Conservation (phyloP, 1,284 basidiomycete species). For the Tilletia setariae region DNA sequence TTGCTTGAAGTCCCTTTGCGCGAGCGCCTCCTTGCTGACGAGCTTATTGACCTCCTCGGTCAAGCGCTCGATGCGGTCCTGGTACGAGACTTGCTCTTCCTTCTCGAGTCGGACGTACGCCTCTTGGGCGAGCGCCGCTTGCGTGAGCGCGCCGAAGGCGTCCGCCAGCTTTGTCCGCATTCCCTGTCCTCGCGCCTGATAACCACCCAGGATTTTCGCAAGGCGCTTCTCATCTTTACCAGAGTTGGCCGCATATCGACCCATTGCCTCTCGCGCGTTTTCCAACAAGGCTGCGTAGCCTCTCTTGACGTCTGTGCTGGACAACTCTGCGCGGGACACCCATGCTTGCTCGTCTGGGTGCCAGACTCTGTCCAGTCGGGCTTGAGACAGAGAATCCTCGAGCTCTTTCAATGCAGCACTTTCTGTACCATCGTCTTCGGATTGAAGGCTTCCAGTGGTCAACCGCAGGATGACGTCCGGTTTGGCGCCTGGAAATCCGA, state of each 20-base stretch:
- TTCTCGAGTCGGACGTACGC: constrained; percentile 39
- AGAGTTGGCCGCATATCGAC: constrained; percentile 75
- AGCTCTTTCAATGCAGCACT: constrained; percentile 65
- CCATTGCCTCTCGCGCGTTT: constrained; percentile 69
- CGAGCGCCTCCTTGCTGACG: constrained; percentile 32
- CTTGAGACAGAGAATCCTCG: constrained; percentile 57
- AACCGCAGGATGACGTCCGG: constrained; percentile 67
- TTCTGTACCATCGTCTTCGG: constrained; percentile 55
- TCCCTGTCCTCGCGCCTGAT: constrained; percentile 72
- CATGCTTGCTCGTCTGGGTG: constrained; percentile 64
- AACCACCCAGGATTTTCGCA: constrained; percentile 80
- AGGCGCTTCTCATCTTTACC: constrained; percentile 90
- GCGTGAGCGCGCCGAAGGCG: constrained; percentile 28
- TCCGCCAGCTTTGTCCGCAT: constrained; percentile 59
- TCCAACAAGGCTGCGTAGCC: constrained; percentile 68
- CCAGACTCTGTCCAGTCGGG: constrained; percentile 63
- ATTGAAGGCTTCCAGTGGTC: constrained; percentile 17
- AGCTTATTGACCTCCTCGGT: constrained; percentile 38
- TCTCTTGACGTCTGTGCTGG: constrained; percentile 63
- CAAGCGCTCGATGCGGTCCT: constrained; percentile 40
- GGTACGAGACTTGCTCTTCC: constrained; percentile 37
- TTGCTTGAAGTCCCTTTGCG: constrained; percentile 37
- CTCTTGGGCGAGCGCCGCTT: constrained; percentile 29
- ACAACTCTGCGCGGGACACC: constrained; percentile 66
- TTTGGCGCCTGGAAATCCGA: constrained; percentile 81